These are phyloP conservation scores for Areca catechu DNA, from an alignment of 176 grass and related monocot genomes.

Conservation along the genomic window DNA sequence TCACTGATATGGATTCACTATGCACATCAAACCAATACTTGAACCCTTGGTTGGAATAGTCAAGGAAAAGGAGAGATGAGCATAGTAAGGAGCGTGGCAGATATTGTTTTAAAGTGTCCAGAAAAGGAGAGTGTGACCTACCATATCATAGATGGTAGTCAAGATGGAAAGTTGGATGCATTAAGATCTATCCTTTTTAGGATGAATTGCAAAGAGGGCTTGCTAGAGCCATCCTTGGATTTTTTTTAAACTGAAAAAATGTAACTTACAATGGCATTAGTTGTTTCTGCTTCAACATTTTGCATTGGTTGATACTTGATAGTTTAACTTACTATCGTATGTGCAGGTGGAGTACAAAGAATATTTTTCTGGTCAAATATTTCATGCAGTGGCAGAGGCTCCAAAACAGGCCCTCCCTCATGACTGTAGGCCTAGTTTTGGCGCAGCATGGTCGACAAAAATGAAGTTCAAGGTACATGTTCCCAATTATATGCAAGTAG, in stretches of 20 bases:
- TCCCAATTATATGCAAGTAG: background rate
- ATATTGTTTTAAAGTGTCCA: too few relatives aligned
- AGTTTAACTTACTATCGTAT: constrained; percentile 3
- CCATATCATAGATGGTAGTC: too few relatives aligned
- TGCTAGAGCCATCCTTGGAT: too few relatives aligned
- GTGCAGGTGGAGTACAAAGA: constrained; percentile 89
- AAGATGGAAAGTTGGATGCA: too few relatives aligned
- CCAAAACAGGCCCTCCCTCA: constrained; percentile 85
- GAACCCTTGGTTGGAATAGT: too few relatives aligned
- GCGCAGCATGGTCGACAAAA: constrained; percentile 53
- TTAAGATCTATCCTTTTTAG: too few relatives aligned
- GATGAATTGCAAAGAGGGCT: too few relatives aligned
- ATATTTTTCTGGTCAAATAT: constrained; percentile 91
- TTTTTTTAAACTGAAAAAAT: background rate
- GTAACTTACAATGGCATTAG: background rate
- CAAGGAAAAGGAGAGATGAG: too few relatives aligned
- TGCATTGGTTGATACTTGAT: background rate
- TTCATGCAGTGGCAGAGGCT: constrained; percentile 70
- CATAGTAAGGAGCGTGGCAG: too few relatives aligned
- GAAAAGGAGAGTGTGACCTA: too few relatives aligned
- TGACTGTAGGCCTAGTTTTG: constrained; percentile 78
- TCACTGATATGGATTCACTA: too few relatives aligned
- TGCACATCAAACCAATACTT: too few relatives aligned
- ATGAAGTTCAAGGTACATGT: constrained; percentile 70
- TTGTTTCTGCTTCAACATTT: background rate